These are phyloP conservation scores for Boletales sp. DNA, from an alignment of 768 basidiomycete genomes.

Conservation along the genomic window DNA sequence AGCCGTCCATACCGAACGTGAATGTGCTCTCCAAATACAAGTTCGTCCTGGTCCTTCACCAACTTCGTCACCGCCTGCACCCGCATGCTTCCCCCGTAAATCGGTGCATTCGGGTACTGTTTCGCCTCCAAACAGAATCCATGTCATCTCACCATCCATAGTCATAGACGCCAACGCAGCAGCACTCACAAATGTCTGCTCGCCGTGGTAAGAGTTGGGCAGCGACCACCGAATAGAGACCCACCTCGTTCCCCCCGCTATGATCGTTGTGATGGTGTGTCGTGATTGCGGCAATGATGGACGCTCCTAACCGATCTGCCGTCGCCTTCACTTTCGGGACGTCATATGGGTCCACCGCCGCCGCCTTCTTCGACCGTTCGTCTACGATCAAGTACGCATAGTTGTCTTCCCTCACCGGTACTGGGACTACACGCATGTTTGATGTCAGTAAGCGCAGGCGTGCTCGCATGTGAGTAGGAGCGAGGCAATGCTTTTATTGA, in stretches of 20 bases:
- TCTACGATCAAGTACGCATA: conserved; percentile 84
- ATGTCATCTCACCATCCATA: too few species aligned
- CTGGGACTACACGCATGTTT: conserved; percentile 71
- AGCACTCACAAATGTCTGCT: conserved; percentile 30
- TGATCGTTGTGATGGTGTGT: conserved; percentile 95
- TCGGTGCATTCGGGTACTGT: conserved; percentile 48
- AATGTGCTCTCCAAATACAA: conserved; percentile 65
- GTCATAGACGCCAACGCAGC: too few species aligned
- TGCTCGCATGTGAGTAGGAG: conserved; percentile 6
- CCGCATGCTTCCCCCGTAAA: conserved; percentile 78
- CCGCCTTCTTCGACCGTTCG: conserved; percentile 60
- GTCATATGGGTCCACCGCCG: conserved; percentile 80
- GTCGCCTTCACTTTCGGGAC: conserved; percentile 62
- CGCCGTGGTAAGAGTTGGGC: conserved; percentile 10
- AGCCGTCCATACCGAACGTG: conserved; percentile 60
- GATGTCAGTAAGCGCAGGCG: not conserved
- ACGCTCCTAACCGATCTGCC: conserved; percentile 59
- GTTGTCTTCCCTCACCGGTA: conserved; percentile 79
- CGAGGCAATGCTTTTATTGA: conserved; percentile 15
- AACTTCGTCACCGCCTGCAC: conserved; percentile 64
- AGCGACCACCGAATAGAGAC: conserved; percentile 6
- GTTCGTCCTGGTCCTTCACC: conserved; percentile 79
- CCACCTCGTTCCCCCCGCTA: conserved; percentile 80
- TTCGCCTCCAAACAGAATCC: too few species aligned
- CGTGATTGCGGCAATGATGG: conserved; percentile 72